Percentiles rank a stretch among this genome's conserved stretches.
Evolutionary conservation across 805 yeast species (phyloP).

Genomic region (Kazachstania viticola): DNA sequence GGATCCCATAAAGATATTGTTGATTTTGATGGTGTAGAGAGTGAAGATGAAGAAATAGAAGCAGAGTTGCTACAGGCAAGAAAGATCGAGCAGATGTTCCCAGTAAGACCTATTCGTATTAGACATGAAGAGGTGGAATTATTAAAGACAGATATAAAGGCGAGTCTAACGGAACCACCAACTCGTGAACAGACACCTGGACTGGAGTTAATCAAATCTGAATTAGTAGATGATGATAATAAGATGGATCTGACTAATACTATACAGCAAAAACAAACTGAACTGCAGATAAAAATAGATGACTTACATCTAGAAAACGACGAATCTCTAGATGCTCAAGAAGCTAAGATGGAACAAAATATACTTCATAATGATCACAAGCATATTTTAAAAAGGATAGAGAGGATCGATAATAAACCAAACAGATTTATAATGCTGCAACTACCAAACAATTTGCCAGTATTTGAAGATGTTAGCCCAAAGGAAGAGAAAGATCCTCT

Average conservation of each 20-base stretch:
- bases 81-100: conserved; percentile 36
- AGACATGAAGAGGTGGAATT: conserved; percentile 31
- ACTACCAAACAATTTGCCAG: conserved; percentile 29
- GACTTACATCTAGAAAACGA: conserved; percentile 19
- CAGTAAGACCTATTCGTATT: conserved; percentile 55
- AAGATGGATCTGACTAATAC: conserved; percentile 8
- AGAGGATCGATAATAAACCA: conserved; percentile 23
- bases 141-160: conserved; percentile 24
- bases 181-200: conserved; percentile 23
- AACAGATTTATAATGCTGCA: conserved; percentile 30
- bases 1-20: conserved; percentile 29
- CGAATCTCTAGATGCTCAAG: conserved; percentile 22
- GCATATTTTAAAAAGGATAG: conserved; percentile 23
- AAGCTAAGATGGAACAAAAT: conserved; percentile 28
- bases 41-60: conserved; percentile 14
- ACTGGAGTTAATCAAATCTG: conserved; percentile 12
- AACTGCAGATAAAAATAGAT: conserved; percentile 22
- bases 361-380: conserved; percentile 31
- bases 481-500: conserved; percentile 4
- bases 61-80: conserved; percentile 18
- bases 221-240: conserved; percentile 5
- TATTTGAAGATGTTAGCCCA: conserved; percentile 17
- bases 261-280: conserved; percentile 15
- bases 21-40: conserved; percentile 10
- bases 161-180: conserved; percentile 14